phyloP scores from a whole-genome alignment of 1,284 basidiomycete species.

The Moniliophthora roreri region DNA sequence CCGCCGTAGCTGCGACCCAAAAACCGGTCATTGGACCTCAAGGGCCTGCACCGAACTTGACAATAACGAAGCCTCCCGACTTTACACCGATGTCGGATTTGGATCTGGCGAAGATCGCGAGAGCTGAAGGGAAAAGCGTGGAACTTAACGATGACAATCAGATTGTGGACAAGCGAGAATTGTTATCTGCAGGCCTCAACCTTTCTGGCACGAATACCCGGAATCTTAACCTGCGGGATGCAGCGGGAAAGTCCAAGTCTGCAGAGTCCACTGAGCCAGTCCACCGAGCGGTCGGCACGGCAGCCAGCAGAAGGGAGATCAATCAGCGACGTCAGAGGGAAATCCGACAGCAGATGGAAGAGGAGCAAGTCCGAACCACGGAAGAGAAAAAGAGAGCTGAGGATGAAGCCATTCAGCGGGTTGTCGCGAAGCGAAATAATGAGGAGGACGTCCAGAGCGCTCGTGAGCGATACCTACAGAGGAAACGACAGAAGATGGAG shows the following conservation, averaged over 20 bases:
- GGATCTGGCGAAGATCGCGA: slow-evolving; percentile 68
- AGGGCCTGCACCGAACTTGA: slow-evolving; percentile 59
- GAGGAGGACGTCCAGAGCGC: slow-evolving; percentile 73
- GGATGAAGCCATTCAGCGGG: slow-evolving; percentile 54
- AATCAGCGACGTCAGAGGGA: slow-evolving; percentile 76
- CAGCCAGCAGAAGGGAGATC: slow-evolving; percentile 78
- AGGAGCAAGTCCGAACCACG: slow-evolving; percentile 60
- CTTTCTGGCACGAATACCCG: slow-evolving; percentile 81
- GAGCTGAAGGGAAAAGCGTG: slow-evolving; percentile 80
- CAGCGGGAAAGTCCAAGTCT: slow-evolving; percentile 29
- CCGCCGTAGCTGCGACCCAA: slow-evolving; percentile 75
- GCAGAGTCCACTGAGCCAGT: slow-evolving; percentile 31
- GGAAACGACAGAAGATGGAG: slow-evolving; percentile 79
- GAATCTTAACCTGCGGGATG: slow-evolving; percentile 41
- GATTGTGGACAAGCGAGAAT: slow-evolving; percentile 93
- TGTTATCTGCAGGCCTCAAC: slow-evolving; percentile 92
- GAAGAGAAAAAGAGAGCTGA: slow-evolving; percentile 61
- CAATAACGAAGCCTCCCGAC: slow-evolving; percentile 69
- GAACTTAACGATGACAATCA: slow-evolving; percentile 98
- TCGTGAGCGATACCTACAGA: slow-evolving; percentile 71
- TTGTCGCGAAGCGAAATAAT: slow-evolving; percentile 67
- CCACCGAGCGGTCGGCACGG: slow-evolving; percentile 78
- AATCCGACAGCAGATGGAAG: slow-evolving; percentile 71
- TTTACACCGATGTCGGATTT: slow-evolving; percentile 63
- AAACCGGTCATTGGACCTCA: slow-evolving; percentile 64